These are phyloP conservation scores for Penicillium dipodomyicola DNA, from an alignment of 495 filamentous ascomycete species.

Conservation along the genomic window DNA sequence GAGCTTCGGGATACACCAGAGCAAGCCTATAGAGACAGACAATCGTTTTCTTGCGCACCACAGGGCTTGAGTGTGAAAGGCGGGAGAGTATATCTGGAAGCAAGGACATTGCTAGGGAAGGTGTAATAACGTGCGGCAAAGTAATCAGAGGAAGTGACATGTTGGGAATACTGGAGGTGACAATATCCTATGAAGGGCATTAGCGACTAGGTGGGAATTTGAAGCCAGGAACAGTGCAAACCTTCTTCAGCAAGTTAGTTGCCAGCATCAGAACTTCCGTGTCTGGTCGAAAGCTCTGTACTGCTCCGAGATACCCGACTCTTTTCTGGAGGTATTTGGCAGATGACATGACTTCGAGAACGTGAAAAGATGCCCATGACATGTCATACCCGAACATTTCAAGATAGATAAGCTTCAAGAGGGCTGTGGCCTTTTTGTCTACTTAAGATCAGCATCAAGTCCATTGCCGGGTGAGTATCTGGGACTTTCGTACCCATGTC, in stretches of 20 bases:
- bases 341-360: constrained; percentile 97
- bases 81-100: constrained; percentile 82
- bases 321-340: constrained; percentile 91
- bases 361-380: constrained; percentile 98
- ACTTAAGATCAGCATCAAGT: constrained; percentile 24
- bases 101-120: constrained; percentile 83
- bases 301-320: constrained; percentile 92
- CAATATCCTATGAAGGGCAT: constrained; percentile 62
- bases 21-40: constrained; percentile 90
- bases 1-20: constrained; percentile 88
- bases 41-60: constrained; percentile 90
- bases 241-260: constrained; percentile 96
- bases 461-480: background rate
- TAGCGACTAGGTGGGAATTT: background rate
- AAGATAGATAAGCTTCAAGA: constrained; percentile 92
- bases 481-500: constrained; percentile 70
- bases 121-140: constrained; percentile 86
- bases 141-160: constrained; percentile 83
- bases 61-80: constrained; percentile 76
- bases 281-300: constrained; percentile 91
- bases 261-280: constrained; percentile 98
- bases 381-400: constrained; percentile 99
- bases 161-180: constrained; percentile 65
- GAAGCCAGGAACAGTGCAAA: constrained; percentile 24
- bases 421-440: constrained; percentile 94